A percentile compares a stretch with the other conserved stretches of the same genome.
Evolutionary conservation across 345 rosid genomes (phyloP).

Genomic region (Sonneratia alba): DNA sequence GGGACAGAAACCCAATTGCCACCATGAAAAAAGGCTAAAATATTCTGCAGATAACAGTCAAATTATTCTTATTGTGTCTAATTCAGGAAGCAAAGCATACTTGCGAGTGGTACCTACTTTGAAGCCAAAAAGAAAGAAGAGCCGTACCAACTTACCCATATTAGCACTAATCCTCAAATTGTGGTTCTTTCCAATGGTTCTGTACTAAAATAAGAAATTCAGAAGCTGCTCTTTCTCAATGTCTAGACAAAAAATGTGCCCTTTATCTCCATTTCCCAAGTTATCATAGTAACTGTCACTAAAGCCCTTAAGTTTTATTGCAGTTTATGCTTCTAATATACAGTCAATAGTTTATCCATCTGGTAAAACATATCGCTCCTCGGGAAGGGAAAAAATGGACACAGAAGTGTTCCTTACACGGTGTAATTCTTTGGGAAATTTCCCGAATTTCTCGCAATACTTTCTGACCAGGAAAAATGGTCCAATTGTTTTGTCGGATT

Average conservation of each 20-base stretch:
- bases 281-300: neutral
- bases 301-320: neutral
- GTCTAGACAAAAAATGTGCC: neutral
- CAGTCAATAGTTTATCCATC: neutral
- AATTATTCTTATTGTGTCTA: neutral
- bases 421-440: too few species aligned
- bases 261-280: neutral
- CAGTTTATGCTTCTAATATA: neutral
- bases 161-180: neutral
- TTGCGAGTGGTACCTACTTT: too few species aligned
- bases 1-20: neutral
- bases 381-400: neutral
- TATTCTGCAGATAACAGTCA: neutral
- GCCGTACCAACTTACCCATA: neutral
- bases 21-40: neutral
- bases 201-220: neutral
- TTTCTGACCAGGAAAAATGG: too few species aligned
- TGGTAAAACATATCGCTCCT: neutral
- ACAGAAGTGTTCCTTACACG: too few species aligned
- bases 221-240: neutral
- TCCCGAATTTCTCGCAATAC: too few species aligned
- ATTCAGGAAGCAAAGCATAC: neutral
- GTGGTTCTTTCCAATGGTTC: neutral
- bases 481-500: too few species aligned
- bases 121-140: neutral